Evolutionary conservation across 2,329 filamentous ascomycete genomes (phyloP).

Genomic region (Rutstroemia sp.): DNA sequence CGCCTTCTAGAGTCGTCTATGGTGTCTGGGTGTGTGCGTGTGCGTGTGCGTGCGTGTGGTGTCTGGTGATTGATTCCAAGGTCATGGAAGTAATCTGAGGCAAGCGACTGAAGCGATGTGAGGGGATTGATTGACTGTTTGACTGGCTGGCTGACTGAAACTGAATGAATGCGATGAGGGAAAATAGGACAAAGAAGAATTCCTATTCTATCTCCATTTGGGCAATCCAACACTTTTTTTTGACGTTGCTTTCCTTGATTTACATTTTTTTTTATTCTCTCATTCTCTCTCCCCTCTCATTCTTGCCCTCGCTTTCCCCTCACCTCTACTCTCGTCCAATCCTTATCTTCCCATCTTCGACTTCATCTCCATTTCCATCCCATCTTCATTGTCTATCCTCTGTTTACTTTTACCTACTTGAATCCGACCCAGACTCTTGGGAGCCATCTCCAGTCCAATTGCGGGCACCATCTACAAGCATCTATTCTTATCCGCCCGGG

Average conservation of each 20-base stretch:
- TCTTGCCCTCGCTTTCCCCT: no score
- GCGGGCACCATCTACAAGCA: neutral
- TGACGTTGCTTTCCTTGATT: neutral
- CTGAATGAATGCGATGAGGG: no score
- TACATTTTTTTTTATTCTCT: no score
- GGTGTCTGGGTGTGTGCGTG: no score
- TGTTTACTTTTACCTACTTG: neutral
- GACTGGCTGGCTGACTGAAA: neutral
- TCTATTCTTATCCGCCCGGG: neutral
- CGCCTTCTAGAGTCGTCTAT: no score
- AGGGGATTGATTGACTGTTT: neutral
- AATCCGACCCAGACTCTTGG: neutral
- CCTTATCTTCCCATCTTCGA: neutral
- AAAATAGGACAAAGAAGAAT: neutral
- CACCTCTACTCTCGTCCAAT: neutral
- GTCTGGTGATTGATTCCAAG: neutral
- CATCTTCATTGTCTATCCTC: neutral
- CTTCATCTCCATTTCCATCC: neutral
- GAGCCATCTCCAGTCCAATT: neutral
- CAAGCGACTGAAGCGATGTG: neutral
- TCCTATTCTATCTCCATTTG: neutral
- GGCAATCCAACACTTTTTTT: no score
- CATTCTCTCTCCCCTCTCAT: no score
- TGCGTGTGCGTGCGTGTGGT: neutral
- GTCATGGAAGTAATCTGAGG: neutral